Base-by-base conservation (phyloP, 352 stramenopile species). In the Globisporangium sylvaticum region DNA sequence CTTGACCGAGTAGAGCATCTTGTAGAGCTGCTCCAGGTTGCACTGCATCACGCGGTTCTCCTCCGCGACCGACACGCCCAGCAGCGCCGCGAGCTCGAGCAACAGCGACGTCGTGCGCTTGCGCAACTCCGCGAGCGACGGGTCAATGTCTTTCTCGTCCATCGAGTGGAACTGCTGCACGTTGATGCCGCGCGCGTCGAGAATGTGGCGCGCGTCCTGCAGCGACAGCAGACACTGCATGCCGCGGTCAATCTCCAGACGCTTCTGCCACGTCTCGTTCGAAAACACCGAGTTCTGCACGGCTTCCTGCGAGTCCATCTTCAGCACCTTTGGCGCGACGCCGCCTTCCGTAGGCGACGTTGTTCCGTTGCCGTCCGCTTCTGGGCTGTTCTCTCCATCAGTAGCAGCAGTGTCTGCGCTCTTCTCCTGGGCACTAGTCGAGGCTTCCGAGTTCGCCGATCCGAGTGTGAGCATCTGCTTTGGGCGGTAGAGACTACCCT, bases 121-220 rank as follows among this genome's bases (percentile, higher is more conserved):
- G 37, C 88, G 88, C 58, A 95, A 65, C 56, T 90, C 76, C 1
- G 82, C 74, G 2, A 95, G 79, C 37, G 86, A 77, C 1, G 84
- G 81, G 54, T 94, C 88, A 66, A 95, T 92, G 52, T 88, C 77
- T 34, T 74, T 48, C 12, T 78, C 74, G 67, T 88, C 77, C 76
- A 95, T 84, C 32, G 84, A 88, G 66, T 95, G 88, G 67, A 95
- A 95, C 58, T 93, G 81, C 71, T 93, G 85, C 29, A 94, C 88
- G 55, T 94, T 93, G 37, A 95, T 85, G 24, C 85, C 82, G 24
- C 88, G 85, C 8, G 88, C 88, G 56, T 95, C 88, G 27, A 95
- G 68, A 39, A 95, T 69, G 54, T 94, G 88, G 39, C 88, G 88
- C 4, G 86, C 88, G 24, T 95, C 88, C 61, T 95, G 84, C 20